A percentile compares a stretch with the other conserved stretches of the same genome.
Evolutionary conservation across 768 basidiomycete species (phyloP).

Genomic region (Leccinum truebloodii): DNA sequence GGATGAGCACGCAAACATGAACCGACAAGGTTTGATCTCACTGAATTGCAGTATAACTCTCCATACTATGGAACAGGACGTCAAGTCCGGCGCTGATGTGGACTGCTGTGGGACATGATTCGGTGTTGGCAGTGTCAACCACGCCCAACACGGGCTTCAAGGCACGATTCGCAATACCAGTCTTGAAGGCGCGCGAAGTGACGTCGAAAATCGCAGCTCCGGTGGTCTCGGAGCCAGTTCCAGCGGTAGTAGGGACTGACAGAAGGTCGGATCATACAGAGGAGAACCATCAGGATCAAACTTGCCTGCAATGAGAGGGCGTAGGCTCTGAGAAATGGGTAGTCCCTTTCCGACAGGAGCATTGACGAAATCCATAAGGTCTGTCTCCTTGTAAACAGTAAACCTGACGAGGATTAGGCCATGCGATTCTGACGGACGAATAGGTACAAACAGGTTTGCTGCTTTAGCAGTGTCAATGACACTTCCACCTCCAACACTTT

Average conservation of each 20-base stretch:
- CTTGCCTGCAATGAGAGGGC: conserved; percentile 82
- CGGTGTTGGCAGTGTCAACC: conserved; percentile 88
- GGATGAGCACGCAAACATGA: conserved; percentile 6
- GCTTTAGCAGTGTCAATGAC: conserved; percentile 96
- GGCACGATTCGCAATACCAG: conserved; percentile 91
- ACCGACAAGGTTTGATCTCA: conserved; percentile 38
- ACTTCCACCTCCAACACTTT: conserved; percentile 87
- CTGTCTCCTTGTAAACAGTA: conserved; percentile 87
- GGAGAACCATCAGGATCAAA: neutral
- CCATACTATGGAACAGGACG: conserved; percentile 94
- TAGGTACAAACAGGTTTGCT: conserved; percentile 73
- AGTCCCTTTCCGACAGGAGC: conserved; percentile 93
- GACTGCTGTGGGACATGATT: conserved; percentile 86
- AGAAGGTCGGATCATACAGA: conserved; percentile 2
- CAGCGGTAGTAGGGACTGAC: conserved; percentile 71
- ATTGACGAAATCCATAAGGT: conserved; percentile 96
- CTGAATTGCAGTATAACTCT: conserved; percentile 94
- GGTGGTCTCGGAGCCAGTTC: conserved; percentile 94
- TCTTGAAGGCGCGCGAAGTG: conserved; percentile 91
- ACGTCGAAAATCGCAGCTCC: conserved; percentile 94
- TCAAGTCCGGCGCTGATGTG: conserved; percentile 96
- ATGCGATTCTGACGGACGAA: neutral
- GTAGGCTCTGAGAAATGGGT: conserved; percentile 71
- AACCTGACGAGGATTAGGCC: conserved; percentile 51
- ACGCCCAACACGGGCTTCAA: conserved; percentile 88